Evolutionary conservation across 352 stramenopile species (phyloP).

Genomic region (Pythium biforme): DNA sequence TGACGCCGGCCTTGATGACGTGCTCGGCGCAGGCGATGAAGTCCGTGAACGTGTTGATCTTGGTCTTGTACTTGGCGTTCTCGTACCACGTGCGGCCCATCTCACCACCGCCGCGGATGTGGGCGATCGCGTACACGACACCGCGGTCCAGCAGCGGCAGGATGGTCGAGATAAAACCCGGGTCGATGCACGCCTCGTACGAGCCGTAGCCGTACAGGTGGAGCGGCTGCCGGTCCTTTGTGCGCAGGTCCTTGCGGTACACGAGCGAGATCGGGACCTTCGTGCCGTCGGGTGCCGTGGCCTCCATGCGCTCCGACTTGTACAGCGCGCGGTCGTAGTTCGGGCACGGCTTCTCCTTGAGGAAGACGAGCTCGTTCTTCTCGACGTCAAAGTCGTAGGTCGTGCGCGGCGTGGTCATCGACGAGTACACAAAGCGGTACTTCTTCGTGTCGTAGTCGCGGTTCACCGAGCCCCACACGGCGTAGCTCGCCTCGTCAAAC

Average conservation of each 20-base stretch:
- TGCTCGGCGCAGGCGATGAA: conserved; percentile 91
- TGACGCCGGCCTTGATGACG: conserved; percentile 78
- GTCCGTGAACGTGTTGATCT: conserved; percentile 99
- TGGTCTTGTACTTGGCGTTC: conserved; percentile 95
- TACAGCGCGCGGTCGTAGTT: conserved; percentile 94
- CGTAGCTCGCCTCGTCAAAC: conserved; percentile 91
- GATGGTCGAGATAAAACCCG: conserved; percentile 89
- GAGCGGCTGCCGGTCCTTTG: conserved; percentile 55
- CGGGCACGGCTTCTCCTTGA: conserved; percentile 92
- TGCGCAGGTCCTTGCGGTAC: conserved; percentile 66
- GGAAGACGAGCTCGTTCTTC: conserved; percentile 53
- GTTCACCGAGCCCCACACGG: conserved; percentile 77
- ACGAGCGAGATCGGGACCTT: conserved; percentile 84
- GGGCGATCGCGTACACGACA: conserved; percentile 96
- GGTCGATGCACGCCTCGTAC: conserved; percentile 94
- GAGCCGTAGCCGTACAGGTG: conserved; percentile 96
- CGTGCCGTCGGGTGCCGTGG: conserved; percentile 83
- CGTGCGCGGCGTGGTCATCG: conserved; percentile 89
- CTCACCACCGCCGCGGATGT: conserved; percentile 97
- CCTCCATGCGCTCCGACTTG: conserved; percentile 89
- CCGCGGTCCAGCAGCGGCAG: conserved; percentile 94
- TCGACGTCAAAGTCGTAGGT: conserved; percentile 86
- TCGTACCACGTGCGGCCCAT: conserved; percentile 98
- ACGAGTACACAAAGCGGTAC: conserved; percentile 92
- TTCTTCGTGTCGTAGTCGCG: conserved; percentile 87